Conservation (phyloP, 805 yeast genomes). For the Yarrowia deformans region DNA sequence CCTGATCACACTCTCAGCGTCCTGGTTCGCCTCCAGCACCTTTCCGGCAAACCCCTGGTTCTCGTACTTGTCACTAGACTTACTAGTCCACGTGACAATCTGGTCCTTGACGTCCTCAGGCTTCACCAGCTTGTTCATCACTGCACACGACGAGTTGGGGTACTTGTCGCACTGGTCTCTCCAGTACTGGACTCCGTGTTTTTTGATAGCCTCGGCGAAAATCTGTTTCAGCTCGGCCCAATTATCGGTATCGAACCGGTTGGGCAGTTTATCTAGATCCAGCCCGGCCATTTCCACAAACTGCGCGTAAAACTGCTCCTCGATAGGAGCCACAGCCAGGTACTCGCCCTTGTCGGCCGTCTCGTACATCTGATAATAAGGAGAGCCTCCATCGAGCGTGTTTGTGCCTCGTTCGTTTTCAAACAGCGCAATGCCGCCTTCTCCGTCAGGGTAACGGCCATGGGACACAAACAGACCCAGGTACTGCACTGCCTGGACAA, state of each 20-base stretch:
- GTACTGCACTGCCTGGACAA: slow-evolving; percentile 41
- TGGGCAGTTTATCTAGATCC: slow-evolving; percentile 14
- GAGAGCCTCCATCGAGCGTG: slow-evolving; percentile 41
- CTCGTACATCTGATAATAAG: slow-evolving; percentile 41
- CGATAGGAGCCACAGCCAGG: slow-evolving; percentile 42
- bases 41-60: slow-evolving; percentile 16
- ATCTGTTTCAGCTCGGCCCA: slow-evolving; percentile 24
- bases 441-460: slow-evolving; percentile 29
- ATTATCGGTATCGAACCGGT: slow-evolving; percentile 29
- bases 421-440: slow-evolving; percentile 28
- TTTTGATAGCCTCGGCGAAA: slow-evolving; percentile 2
- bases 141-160: slow-evolving; percentile 37
- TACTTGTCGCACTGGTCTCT: slow-evolving; percentile 34
- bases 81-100: slow-evolving; percentile 37
- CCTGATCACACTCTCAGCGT: slow-evolving; percentile 8
- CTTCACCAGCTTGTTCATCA: slow-evolving; percentile 26
- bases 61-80: not conserved
- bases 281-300: slow-evolving; percentile 40
- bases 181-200: slow-evolving; percentile 25
- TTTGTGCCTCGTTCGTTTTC: slow-evolving; percentile 41
- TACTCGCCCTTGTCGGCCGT: slow-evolving; percentile 40
- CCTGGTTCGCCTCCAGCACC: slow-evolving; percentile 25
- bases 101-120: slow-evolving; percentile 30
- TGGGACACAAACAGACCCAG: slow-evolving; percentile 40
- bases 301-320: slow-evolving; percentile 41